Evolutionary conservation across 1,284 basidiomycete species (phyloP).

Genomic region (Schizophyllum amplum): DNA sequence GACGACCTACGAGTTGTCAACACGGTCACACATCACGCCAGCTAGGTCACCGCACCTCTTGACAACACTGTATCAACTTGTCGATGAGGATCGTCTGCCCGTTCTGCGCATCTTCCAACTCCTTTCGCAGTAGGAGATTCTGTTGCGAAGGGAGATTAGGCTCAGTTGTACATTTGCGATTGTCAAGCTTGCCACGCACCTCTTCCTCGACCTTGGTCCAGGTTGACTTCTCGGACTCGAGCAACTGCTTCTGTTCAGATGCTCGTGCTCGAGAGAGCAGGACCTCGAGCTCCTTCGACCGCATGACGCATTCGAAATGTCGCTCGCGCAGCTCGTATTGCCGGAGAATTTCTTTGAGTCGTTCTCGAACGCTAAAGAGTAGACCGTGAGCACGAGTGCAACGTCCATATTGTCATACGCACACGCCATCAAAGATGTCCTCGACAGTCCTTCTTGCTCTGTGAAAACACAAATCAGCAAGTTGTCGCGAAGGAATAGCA

Average conservation of each 20-base stretch:
- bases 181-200: slow-evolving; percentile 30
- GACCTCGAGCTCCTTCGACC: slow-evolving; percentile 82
- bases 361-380: slow-evolving; percentile 57
- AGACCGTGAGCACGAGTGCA: slow-evolving; percentile 2
- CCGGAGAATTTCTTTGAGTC: slow-evolving; percentile 72
- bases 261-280: slow-evolving; percentile 74
- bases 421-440: slow-evolving; percentile 77
- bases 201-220: slow-evolving; percentile 53
- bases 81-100: slow-evolving; percentile 71
- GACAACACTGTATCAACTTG: slow-evolving; percentile 72
- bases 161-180: slow-evolving; percentile 2
- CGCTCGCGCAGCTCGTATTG: slow-evolving; percentile 81
- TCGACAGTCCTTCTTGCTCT: slow-evolving; percentile 68
- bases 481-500: slow-evolving; percentile 3
- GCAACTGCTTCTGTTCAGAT: slow-evolving; percentile 74
- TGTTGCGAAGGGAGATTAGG: slow-evolving; percentile 21
- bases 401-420: slow-evolving; percentile 24
- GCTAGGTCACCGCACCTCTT: slow-evolving; percentile 49
- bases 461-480: slow-evolving; percentile 8
- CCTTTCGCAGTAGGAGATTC: slow-evolving; percentile 59
- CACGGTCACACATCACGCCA: not conserved
- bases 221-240: slow-evolving; percentile 53
- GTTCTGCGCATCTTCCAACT: slow-evolving; percentile 65
- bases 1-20: slow-evolving; percentile 22
- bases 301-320: slow-evolving; percentile 82